A percentile compares a stretch with the other conserved stretches of the same genome.
Evolutionary conservation across 1,284 basidiomycete genomes (phyloP).

Genomic region (Ustilago cynodontis): DNA sequence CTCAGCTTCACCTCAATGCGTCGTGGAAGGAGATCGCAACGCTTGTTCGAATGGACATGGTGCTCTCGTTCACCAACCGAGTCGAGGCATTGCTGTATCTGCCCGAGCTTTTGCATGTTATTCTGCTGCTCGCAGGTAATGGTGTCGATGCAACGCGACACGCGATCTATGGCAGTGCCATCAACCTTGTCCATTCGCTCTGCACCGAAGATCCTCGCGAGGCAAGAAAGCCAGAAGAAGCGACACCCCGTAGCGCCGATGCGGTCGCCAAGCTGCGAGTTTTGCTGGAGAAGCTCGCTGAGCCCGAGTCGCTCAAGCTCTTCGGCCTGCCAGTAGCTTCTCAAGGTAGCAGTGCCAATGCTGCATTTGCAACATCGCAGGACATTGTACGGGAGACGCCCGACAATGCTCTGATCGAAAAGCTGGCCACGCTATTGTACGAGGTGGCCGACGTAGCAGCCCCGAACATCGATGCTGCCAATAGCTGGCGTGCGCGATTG

Average conservation of each 20-base stretch:
- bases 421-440: slow-evolving; percentile 60
- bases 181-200: slow-evolving; percentile 66
- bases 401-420: slow-evolving; percentile 60
- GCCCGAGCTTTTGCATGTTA: slow-evolving; percentile 63
- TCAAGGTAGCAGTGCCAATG: slow-evolving; percentile 20
- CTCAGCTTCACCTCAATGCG: slow-evolving; percentile 59
- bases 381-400: slow-evolving; percentile 56
- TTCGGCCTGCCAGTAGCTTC: slow-evolving; percentile 55
- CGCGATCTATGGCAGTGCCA: slow-evolving; percentile 61
- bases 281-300: slow-evolving; percentile 53
- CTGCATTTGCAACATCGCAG: slow-evolving; percentile 45
- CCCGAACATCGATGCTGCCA: slow-evolving; percentile 77
- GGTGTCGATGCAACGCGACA: slow-evolving; percentile 61
- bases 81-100: slow-evolving; percentile 63
- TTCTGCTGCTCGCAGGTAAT: slow-evolving; percentile 63
- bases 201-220: slow-evolving; percentile 64
- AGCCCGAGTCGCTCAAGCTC: slow-evolving; percentile 52
- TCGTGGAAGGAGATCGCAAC: slow-evolving; percentile 68
- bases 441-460: slow-evolving; percentile 61
- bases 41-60: slow-evolving; percentile 66
- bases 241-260: slow-evolving; percentile 44
- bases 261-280: slow-evolving; percentile 48
- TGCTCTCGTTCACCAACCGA: slow-evolving; percentile 64
- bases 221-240: slow-evolving; percentile 46
- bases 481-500: slow-evolving; percentile 93